Conservation (phyloP, 306 rosid species). For the Inga leiocalycina region DNA sequence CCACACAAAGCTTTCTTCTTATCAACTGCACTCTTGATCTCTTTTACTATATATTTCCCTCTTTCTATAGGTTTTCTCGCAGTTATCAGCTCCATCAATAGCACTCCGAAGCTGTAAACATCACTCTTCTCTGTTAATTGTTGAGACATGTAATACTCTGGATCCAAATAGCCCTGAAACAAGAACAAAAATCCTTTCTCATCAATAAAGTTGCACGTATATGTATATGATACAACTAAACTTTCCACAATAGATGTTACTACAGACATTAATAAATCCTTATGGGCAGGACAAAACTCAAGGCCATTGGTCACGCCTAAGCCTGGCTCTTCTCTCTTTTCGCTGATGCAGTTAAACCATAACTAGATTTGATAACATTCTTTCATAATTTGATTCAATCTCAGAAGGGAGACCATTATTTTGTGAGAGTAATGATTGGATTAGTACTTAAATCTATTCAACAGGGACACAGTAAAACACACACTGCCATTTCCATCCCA, state of each 20-base stretch:
- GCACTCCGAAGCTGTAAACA: conserved; percentile 68
- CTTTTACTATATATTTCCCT: conserved; percentile 59
- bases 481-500: neutral
- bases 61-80: conserved; percentile 56
- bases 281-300: neutral
- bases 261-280: neutral
- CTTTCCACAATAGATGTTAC: neutral
- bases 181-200: conserved; percentile 18
- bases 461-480: neutral
- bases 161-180: conserved; percentile 66
- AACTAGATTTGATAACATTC: too few species aligned
- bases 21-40: conserved; percentile 40
- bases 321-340: neutral
- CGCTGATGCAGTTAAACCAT: too few species aligned
- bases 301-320: too few species aligned
- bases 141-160: conserved; percentile 42
- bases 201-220: neutral
- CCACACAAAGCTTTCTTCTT: conserved; percentile 40
- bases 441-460: neutral
- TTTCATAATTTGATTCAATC: too few species aligned
- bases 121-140: conserved; percentile 65
- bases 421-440: neutral
- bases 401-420: neutral
- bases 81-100: conserved; percentile 64
- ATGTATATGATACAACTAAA: neutral